A percentile compares a stretch with the other conserved stretches of the same genome.
Evolutionary conservation across 2,329 filamentous ascomycete genomes (phyloP).

Genomic region (Monilinia fructicola): DNA sequence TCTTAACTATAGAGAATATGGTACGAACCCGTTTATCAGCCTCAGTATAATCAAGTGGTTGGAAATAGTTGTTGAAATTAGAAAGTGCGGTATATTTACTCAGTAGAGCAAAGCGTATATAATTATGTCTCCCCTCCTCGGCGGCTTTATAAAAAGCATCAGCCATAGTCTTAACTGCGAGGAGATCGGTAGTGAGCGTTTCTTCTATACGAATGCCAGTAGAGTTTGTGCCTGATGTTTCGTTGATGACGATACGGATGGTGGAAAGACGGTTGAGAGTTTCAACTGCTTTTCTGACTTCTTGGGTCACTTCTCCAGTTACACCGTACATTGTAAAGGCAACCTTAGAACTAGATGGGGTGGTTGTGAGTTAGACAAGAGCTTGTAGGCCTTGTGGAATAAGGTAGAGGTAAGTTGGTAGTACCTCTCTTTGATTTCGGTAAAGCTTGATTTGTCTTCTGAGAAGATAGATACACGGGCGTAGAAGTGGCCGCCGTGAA

Average conservation of each 20-base stretch:
- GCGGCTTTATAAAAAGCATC: neutral
- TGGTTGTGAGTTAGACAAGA: neutral
- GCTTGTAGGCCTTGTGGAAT: too few species aligned
- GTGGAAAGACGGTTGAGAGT: neutral
- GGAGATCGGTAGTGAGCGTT: neutral
- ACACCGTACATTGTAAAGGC: slow-evolving; percentile 1
- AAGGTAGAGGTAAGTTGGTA: neutral
- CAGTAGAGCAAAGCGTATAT: neutral
- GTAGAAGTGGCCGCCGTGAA: neutral
- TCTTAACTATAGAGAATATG: neutral
- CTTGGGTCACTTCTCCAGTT: neutral
- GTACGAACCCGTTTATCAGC: neutral
- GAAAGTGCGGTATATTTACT: neutral
- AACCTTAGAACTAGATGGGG: neutral
- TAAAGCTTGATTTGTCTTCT: neutral
- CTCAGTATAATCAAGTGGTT: neutral
- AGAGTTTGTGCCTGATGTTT: neutral
- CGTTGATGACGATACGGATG: neutral
- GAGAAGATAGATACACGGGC: neutral
- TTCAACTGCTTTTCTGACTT: neutral
- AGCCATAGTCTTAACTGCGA: neutral
- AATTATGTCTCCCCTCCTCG: neutral
- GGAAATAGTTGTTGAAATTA: neutral
- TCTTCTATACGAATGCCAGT: neutral
- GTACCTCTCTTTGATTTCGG: neutral